phyloP scores from a whole-genome alignment of 2,329 filamentous ascomycete species.

The Penicillium freii region DNA sequence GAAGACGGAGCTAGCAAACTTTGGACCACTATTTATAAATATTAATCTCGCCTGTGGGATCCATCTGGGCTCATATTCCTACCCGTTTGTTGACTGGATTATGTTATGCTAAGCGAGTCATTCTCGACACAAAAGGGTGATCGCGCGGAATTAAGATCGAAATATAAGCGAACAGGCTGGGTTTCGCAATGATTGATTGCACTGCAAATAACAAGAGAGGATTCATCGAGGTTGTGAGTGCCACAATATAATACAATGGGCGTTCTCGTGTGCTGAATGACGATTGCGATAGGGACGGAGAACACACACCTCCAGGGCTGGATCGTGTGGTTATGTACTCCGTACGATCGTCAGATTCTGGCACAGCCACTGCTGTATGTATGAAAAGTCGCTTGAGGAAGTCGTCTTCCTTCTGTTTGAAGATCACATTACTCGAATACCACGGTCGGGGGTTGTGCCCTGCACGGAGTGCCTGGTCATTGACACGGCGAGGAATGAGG shows the following conservation, averaged over 20 bases:
- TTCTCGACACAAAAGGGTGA: not conserved
- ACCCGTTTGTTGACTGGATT: not conserved
- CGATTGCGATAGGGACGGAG: not conserved
- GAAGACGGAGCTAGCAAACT: not conserved
- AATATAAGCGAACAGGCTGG: not conserved
- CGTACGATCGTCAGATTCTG: conserved; percentile 1
- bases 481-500: conserved; percentile 6
- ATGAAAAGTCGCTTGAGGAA: not conserved
- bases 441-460: conserved; percentile 14
- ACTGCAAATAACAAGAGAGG: not conserved
- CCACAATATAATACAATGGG: not conserved
- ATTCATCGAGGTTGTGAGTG: not conserved
- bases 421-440: conserved; percentile 8
- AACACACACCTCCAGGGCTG: conserved; percentile 4
- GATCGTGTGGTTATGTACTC: conserved; percentile 2
- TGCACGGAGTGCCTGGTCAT: conserved; percentile 3
- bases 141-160: not conserved
- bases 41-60: not conserved
- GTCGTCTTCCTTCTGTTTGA: conserved; percentile 5
- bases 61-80: too few species aligned
- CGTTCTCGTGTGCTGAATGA: too few species aligned
- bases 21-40: not conserved
- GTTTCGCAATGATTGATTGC: not conserved
- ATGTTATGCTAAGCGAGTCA: not conserved
- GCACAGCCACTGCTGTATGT: conserved; percentile 12